Evolutionary conservation across 306 rosid genomes (phyloP), one percentile per base, ranked within the genome.

Genomic region (Ochetophila trinervis): DNA sequence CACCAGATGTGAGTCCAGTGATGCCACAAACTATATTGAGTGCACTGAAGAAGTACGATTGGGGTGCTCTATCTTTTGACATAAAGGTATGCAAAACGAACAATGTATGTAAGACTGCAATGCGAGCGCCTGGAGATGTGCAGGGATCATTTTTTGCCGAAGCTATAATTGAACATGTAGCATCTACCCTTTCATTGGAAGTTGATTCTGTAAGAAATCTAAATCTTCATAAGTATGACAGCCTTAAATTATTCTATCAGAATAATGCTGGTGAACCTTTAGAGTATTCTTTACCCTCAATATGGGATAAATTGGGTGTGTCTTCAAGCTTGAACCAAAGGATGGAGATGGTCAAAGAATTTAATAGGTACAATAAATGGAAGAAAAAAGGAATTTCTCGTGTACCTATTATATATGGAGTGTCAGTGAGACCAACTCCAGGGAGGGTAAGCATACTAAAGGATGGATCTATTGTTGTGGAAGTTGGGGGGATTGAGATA

Each of bases 61-160:
- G 96, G 95, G 98, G 98, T 60, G 89, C 89, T 27, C 82, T 93
- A 50, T 78, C 91, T 72, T 87, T 84, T 59, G 89, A 93, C 74
- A 56, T 93, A 52, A 93, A 89, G 85, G 76, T 93, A 50, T 93
- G 98, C 80, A 87, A 76, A 74, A 93, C 98, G 77, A 93, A 89
- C 69, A 82, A 58, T 61, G 70, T 93, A 0, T 87, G 88, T 79
- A 85, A 87, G 85, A 82, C 98, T 16, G 82, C 98, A 22, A 93
- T 93, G 98, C 87, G 98, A 53, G 96, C 68, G 61, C 97, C 97
- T 10, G 98, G 98, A 37, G 93, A 87, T 32, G 76, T 83, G 60
- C 98, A 93, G 67, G 98, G 95, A 67, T 93, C 97, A 57, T 93
- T 60, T 73, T 85, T 93, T 67, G 97, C 96, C 34, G 98, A 93